phyloP scores from a whole-genome alignment of 257 asterid species.

The Ajuga chamaepitys region DNA sequence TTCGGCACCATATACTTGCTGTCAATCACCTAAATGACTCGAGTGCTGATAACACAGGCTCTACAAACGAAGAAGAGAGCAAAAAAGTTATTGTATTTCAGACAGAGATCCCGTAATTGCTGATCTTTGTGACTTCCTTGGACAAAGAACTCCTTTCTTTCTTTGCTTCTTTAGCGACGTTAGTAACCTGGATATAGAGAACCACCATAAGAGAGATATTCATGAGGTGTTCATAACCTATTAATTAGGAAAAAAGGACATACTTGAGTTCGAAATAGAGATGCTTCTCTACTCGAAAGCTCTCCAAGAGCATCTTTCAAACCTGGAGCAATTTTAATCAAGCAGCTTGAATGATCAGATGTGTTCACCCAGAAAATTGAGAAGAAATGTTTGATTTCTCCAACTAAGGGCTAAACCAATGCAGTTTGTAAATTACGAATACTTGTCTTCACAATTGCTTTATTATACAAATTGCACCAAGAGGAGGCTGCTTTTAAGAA shows the following conservation, averaged over 20 bases:
- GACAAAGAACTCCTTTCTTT: conserved; percentile 53
- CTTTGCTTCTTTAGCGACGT: conserved; percentile 66
- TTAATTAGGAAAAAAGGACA: conserved; percentile 6
- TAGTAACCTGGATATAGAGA: conserved; percentile 44
- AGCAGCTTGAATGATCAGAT: conserved; percentile 4
- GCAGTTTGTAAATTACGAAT: too few relatives aligned
- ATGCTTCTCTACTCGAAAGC: conserved; percentile 80
- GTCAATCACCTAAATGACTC: neutral
- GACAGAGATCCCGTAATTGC: conserved; percentile 83
- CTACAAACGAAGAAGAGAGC: neutral
- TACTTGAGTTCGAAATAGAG: conserved; percentile 66
- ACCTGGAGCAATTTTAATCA: conserved; percentile 37
- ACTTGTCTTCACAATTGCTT: too few relatives aligned
- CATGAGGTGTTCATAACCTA: neutral
- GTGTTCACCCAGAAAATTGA: neutral
- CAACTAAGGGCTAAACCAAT: neutral
- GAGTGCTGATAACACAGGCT: conserved; percentile 3
- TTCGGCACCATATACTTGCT: neutral
- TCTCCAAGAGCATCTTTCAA: conserved; percentile 74
- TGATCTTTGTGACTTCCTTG: conserved; percentile 82
- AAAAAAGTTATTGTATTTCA: conserved; percentile 21
- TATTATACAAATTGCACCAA: too few relatives aligned
- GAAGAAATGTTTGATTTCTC: neutral
- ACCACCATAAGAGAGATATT: neutral
- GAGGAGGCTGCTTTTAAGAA: too few relatives aligned